A percentile compares a stretch with the other conserved stretches of the same genome.
Conservation (phyloP, 2,329 filamentous ascomycete genomes). For the Verruconis gallopava region DNA sequence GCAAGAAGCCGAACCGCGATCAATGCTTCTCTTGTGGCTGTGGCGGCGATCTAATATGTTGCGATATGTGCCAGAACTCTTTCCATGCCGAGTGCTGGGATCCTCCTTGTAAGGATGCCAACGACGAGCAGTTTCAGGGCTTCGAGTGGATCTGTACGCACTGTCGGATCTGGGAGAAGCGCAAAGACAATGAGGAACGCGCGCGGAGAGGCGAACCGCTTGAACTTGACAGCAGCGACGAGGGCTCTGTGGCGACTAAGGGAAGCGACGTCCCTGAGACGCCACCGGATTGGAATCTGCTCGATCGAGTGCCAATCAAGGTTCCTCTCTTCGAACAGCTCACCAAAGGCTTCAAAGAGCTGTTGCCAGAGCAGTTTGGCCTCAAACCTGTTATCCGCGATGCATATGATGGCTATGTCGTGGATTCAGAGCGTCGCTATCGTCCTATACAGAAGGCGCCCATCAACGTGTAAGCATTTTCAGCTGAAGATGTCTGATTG, state of each 20-base stretch:
- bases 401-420: slow-evolving; percentile 1
- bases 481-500: slow-evolving; percentile 7
- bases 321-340: not conserved
- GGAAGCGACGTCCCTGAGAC: not conserved
- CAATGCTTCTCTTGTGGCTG: slow-evolving; percentile 83
- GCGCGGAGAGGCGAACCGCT: not conserved
- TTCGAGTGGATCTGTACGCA: slow-evolving; percentile 5
- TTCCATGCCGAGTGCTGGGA: slow-evolving; percentile 87
- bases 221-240: not conserved
- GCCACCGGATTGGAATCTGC: not conserved
- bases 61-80: slow-evolving; percentile 79
- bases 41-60: slow-evolving; percentile 77
- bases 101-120: slow-evolving; percentile 40
- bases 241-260: not conserved
- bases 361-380: not conserved
- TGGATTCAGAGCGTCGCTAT: not conserved
- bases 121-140: slow-evolving; percentile 9
- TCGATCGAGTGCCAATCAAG: not conserved
- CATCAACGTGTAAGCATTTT: slow-evolving; percentile 2
- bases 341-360: not conserved
- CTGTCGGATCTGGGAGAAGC: not conserved
- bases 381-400: slow-evolving; percentile 1
- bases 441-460: not conserved
- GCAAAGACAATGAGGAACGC: not conserved
- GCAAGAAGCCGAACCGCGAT: slow-evolving; percentile 30